Evolutionary conservation across 441 rosid species (phyloP).

Genomic region (Arabidopsis lyrata): DNA sequence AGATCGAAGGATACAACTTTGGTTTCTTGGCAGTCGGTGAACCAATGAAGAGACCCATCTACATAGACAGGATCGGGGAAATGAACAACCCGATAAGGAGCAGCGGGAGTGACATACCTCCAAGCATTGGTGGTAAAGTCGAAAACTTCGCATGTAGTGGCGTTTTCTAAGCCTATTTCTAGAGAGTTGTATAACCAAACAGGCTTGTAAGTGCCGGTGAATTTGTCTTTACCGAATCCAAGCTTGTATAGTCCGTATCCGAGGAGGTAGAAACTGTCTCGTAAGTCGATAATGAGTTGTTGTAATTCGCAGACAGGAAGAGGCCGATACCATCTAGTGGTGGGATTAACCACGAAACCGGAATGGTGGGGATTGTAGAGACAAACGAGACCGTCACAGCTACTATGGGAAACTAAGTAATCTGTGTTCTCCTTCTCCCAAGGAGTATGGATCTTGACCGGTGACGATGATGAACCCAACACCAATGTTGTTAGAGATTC

Average conservation of each 20-base stretch:
- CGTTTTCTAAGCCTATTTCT: neutral
- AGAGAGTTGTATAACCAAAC: neutral
- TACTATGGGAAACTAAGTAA: no score
- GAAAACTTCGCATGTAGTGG: neutral
- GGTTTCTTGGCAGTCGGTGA: no score
- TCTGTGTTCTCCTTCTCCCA: neutral
- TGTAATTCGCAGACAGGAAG: neutral
- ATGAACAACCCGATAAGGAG: neutral
- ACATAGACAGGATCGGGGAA: neutral
- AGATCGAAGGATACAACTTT: no score
- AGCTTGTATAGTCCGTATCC: no score
- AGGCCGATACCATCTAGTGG: slow-evolving; percentile 1
- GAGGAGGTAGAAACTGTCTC: neutral
- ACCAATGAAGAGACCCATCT: no score
- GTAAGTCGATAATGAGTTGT: neutral
- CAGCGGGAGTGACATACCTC: neutral
- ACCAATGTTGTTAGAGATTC: neutral
- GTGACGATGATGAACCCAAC: neutral
- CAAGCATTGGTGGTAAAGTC: neutral
- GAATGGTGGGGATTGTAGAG: neutral
- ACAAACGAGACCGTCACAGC: neutral
- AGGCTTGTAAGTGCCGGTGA: neutral
- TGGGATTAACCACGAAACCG: neutral
- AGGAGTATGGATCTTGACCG: neutral
- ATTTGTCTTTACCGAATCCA: neutral